Base-by-base conservation (phyloP, 2,329 filamentous ascomycete species). In the Periconia sp. region DNA sequence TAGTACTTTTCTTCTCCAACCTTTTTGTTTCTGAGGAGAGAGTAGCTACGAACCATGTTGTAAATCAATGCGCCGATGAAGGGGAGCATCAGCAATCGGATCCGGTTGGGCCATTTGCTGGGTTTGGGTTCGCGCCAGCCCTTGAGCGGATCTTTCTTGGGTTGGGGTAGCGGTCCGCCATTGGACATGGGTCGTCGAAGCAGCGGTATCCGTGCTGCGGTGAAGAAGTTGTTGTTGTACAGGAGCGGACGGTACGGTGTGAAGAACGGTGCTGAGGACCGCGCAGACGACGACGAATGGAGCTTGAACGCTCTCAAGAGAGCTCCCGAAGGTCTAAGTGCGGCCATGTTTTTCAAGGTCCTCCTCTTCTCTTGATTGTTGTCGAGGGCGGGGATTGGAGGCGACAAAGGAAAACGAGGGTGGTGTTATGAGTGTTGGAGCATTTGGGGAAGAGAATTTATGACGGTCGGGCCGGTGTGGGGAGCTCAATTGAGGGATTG, bases 21-120 rank as follows among this genome's bases (percentile, higher is more conserved):
- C 2, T 1, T 37, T 37, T 37, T 37, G n/a, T 37, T n/a, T 42
- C 15, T n/a, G 14, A 10, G 31, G 18, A 19, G 18, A 27, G 31
- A 43, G 20, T 50, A 6, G 18, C 23, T 49, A 42, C 74, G 56
- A 76, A 86, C 85, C 79, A 86, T 83, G 53, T 81, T 83, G 74
- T 85, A 86, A 45, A 82, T 74, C 41, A 87, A 60, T 8, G 81
- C 76, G 23, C 79, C 76, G 43, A 81, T 75, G 59, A 84, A 77
- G 54, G 81, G 79, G 49, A 85, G 62, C 54, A 81, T 69, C 2
- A 74, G 72, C 45, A 80, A 58, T 35, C 77, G 66, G 35, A 77
- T 76, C 64, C 78, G 75, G 45, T 76, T 67, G 9, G 63, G 63
- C 68, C 69, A 72, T 59, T 66, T 68, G 61, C 63, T 72, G 9